phyloP scores from a whole-genome alignment of 148 eudicot species.

The Silene conica region DNA sequence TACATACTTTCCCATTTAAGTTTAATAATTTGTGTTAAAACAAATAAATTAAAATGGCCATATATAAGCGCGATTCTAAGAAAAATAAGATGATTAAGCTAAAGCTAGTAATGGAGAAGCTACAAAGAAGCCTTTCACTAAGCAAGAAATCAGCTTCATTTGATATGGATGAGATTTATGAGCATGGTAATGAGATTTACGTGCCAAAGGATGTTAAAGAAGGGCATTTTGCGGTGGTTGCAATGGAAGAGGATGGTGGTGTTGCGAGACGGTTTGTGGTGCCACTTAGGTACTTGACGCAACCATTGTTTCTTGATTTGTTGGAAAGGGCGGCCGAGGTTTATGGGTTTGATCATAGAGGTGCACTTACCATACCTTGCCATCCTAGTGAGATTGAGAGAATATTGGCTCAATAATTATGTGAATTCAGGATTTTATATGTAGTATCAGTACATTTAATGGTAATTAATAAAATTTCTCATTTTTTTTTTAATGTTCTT shows the following conservation, averaged over 20 bases:
- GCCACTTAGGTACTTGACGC: constrained; percentile 46
- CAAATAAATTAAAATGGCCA: constrained; percentile 14
- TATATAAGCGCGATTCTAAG: constrained; percentile 17
- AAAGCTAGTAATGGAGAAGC: constrained; percentile 39
- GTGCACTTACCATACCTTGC: constrained; percentile 61
- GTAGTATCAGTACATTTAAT: constrained; percentile 6
- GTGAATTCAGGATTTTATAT: background rate
- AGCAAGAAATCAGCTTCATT: constrained; percentile 29
- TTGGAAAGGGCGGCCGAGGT: constrained; percentile 68
- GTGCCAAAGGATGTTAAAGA: constrained; percentile 61
- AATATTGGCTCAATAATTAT: constrained; percentile 29
- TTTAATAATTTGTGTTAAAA: too few relatives aligned
- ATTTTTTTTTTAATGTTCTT: too few relatives aligned
- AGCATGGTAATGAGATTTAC: constrained; percentile 5
- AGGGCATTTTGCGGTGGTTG: constrained; percentile 74
- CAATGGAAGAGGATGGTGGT: constrained; percentile 37
- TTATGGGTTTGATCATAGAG: constrained; percentile 62
- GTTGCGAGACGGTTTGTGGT: constrained; percentile 40
- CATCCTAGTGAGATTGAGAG: constrained; percentile 42
- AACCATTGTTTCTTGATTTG: constrained; percentile 44
- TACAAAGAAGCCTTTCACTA: constrained; percentile 44
- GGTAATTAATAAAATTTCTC: background rate
- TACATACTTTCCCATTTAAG: too few relatives aligned
- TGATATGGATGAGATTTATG: background rate
- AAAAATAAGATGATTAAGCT: constrained; percentile 39